Evolutionary conservation across 1,284 basidiomycete species (phyloP).

Genomic region (Albatrellus sp.): DNA sequence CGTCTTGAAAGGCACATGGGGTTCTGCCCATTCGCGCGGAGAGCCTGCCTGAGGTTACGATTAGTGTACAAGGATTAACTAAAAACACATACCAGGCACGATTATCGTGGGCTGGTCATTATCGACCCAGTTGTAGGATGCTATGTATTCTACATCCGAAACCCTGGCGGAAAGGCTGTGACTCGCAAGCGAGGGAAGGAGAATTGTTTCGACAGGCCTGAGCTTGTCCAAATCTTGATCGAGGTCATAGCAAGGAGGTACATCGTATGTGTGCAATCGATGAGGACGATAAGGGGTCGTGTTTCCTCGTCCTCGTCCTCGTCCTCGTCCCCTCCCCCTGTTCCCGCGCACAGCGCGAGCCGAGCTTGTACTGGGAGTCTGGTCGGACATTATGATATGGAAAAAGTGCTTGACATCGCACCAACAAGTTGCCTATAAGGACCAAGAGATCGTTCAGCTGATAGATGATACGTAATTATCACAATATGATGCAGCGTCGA

Average conservation of each 20-base stretch:
- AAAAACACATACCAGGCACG: constrained; percentile 30
- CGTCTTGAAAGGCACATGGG: constrained; percentile 31
- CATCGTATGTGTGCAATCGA: background rate
- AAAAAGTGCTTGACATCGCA: too few relatives aligned
- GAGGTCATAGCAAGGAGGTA: constrained; percentile 15
- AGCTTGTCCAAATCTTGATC: constrained; percentile 20
- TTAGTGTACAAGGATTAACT: background rate
- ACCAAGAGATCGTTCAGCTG: too few relatives aligned
- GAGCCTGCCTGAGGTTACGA: constrained; percentile 25
- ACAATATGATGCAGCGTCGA: too few relatives aligned
- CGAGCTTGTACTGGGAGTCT: too few relatives aligned
- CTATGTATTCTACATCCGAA: constrained; percentile 24
- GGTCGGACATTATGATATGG: too few relatives aligned
- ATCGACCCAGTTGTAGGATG: constrained; percentile 38
- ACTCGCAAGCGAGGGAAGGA: background rate
- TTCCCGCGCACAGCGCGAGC: too few relatives aligned
- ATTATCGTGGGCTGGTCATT: constrained; percentile 28
- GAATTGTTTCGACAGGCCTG: constrained; percentile 15
- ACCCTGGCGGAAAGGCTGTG: too few relatives aligned
- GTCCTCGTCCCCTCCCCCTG: background rate
- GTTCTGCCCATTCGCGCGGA: constrained; percentile 36
- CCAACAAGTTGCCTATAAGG: too few relatives aligned
- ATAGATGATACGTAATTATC: too few relatives aligned
- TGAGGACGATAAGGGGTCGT: too few relatives aligned
- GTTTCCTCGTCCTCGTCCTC: constrained; percentile 17